Conservation (phyloP, 306 rosid species). For the Benincasa hispida region DNA sequence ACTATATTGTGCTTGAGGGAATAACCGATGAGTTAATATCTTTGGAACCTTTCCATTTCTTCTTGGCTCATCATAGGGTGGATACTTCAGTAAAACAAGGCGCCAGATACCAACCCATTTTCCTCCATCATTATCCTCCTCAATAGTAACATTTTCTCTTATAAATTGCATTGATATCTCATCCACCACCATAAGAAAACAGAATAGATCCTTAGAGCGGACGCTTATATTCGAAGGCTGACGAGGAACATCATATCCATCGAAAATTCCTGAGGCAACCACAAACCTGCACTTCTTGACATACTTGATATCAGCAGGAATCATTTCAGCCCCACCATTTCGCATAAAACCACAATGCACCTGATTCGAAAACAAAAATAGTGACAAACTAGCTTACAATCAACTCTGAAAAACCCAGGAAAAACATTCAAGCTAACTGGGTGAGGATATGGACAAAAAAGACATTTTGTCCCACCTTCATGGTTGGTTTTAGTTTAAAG, state of each 20-base stretch:
- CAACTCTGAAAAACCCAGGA: neutral
- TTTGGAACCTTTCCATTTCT: slow-evolving; percentile 96
- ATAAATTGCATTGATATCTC: slow-evolving; percentile 69
- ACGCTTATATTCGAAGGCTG: slow-evolving; percentile 75
- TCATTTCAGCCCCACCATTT: slow-evolving; percentile 89
- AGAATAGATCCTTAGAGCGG: slow-evolving; percentile 70
- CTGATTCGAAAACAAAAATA: slow-evolving; percentile 19
- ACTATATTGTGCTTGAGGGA: slow-evolving; percentile 85
- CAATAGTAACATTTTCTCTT: slow-evolving; percentile 58
- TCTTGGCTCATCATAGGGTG: slow-evolving; percentile 96
- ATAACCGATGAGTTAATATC: slow-evolving; percentile 77
- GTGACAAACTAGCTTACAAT: neutral
- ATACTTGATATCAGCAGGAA: slow-evolving; percentile 42
- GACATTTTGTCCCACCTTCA: slow-evolving; percentile 51
- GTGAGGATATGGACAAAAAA: neutral
- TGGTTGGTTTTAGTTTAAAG: slow-evolving; percentile 57
- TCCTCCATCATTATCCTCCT: slow-evolving; percentile 53
- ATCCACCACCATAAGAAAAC: slow-evolving; percentile 94
- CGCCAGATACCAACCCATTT: slow-evolving; percentile 98
- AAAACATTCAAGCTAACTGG: neutral
- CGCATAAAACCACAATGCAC: slow-evolving; percentile 87
- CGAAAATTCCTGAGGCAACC: slow-evolving; percentile 92
- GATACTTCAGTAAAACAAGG: slow-evolving; percentile 59
- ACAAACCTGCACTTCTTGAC: slow-evolving; percentile 85
- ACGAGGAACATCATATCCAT: slow-evolving; percentile 87